Percentiles rank a stretch among this genome's conserved stretches.
Evolutionary conservation across 2,329 filamentous ascomycete species (phyloP).

Genomic region (Alternaria angustiovoidea): DNA sequence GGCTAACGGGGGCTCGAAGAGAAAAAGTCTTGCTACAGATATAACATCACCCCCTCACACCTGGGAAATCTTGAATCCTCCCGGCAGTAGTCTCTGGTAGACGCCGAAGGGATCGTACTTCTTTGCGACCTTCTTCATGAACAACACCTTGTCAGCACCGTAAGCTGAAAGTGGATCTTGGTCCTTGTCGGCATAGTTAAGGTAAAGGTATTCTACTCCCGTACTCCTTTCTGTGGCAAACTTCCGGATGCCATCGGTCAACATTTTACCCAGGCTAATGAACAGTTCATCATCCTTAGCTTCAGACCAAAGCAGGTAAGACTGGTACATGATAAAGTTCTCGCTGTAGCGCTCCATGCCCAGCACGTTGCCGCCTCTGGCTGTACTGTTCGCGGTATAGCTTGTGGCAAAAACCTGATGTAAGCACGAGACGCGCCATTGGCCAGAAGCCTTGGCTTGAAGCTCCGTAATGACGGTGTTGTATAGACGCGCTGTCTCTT

Average conservation of each 20-base stretch:
- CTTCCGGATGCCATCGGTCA: slow-evolving; percentile 18
- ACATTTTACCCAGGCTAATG: slow-evolving; percentile 10
- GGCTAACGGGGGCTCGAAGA: accelerated
- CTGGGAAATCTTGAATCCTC: slow-evolving; percentile 52
- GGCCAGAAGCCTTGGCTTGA: neutral
- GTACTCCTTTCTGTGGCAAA: slow-evolving; percentile 14
- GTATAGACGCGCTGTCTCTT: neutral
- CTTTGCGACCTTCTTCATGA: slow-evolving; percentile 41
- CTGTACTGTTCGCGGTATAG: slow-evolving; percentile 24
- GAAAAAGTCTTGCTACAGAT: neutral
- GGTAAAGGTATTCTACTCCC: slow-evolving; percentile 26
- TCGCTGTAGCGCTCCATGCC: slow-evolving; percentile 25
- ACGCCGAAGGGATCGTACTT: slow-evolving; percentile 52
- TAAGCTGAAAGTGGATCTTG: slow-evolving; percentile 53
- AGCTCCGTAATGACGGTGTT: neutral
- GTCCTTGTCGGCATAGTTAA: slow-evolving; percentile 47
- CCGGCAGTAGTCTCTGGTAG: slow-evolving; percentile 51
- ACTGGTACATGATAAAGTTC: slow-evolving; percentile 30
- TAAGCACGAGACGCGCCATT: slow-evolving; percentile 24
- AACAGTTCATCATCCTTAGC: slow-evolving; percentile 12
- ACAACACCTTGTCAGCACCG: slow-evolving; percentile 46
- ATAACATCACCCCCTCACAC: neutral
- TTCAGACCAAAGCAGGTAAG: slow-evolving; percentile 19
- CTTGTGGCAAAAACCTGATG: slow-evolving; percentile 26
- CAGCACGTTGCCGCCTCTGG: slow-evolving; percentile 33